Evolutionary conservation across 2,329 filamentous ascomycete genomes (phyloP).

Genomic region (Amesomyces nigricolor): DNA sequence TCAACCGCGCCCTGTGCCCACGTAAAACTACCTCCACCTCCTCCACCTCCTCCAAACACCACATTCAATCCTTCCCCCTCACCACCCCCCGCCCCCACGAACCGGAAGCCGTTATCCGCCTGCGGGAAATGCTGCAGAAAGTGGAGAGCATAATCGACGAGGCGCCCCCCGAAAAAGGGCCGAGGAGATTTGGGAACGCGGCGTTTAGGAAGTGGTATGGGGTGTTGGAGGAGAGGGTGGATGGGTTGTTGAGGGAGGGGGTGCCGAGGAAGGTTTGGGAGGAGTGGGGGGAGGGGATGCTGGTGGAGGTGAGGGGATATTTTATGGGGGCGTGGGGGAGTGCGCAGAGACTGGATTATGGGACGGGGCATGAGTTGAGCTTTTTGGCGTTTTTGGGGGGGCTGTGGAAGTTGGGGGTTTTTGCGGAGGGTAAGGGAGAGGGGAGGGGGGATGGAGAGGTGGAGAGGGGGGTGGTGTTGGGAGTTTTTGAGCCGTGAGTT

Average conservation of each 20-base stretch:
- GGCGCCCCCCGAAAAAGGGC: conserved; percentile 77
- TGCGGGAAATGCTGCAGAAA: conserved; percentile 61
- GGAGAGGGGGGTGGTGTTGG: conserved; percentile 76
- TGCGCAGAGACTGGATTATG: conserved; percentile 84
- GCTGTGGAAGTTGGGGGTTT: conserved; percentile 85
- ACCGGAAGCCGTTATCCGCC: conserved; percentile 54
- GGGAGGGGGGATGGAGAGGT: conserved; percentile 42
- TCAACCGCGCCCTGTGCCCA: conserved; percentile 83
- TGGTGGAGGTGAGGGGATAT: conserved; percentile 68
- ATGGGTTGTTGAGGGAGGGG: conserved; percentile 51
- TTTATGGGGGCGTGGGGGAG: conserved; percentile 85
- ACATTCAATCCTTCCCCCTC: conserved; percentile 42
- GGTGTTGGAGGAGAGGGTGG: conserved; percentile 56
- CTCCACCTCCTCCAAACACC: not conserved
- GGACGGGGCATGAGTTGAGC: conserved; percentile 91
- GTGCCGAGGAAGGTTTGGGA: conserved; percentile 39
- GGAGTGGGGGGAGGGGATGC: conserved; percentile 9
- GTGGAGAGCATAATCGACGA: conserved; percentile 66
- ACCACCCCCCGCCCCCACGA: conserved; percentile 36
- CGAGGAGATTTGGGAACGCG: conserved; percentile 84
- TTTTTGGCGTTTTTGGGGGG: conserved; percentile 90
- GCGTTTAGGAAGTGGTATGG: conserved; percentile 82
- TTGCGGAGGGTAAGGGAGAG: conserved; percentile 51
- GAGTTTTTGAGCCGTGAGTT: conserved; percentile 74
- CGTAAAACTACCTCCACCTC: conserved; percentile 36